Evolutionary conservation across 202 grass and related monocot species (phyloP), one percentile per base, ranked within the genome.

Genomic region (Cymbopogon flexuosus): DNA sequence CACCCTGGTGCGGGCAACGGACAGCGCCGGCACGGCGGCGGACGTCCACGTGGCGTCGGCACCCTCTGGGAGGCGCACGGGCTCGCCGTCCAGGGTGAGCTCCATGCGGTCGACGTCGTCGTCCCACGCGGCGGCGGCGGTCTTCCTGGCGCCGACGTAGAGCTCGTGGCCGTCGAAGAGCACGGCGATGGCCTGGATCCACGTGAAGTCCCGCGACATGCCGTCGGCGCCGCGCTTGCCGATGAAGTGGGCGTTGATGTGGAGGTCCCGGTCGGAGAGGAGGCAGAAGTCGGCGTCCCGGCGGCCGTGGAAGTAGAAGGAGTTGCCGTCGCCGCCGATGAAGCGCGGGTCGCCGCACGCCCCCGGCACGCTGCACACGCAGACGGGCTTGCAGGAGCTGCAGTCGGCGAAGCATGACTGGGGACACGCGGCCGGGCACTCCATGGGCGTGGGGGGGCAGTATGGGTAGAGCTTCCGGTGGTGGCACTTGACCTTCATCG

Each of bases 231-330:
- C 82, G 62, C 75, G 45, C 19, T 70, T 86, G n/a, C 86, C 90
- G 36, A 88, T 92, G 79, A 92, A 92, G 70, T 84, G 83, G 3
- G 83, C 90, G 62, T 92, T 92, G 73, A 92, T 89, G 51, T 92
- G 90, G 75, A 92, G 65, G 72, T 86, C 82, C 0, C 21, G 24
- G 77, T 91, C 86, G 10, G 89, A 87, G 54, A 94, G 13, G 5
- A 94, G 29, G 63, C 86, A 88, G 78, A 94, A 94, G 86, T 94
- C 81, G 2, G 71, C 52, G 33, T 90, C 81, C 22, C 54, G 62
- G 7, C 41, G 67, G 54, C 92, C 92, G 47, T 94, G 92, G 65
- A 94, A 94, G 86, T 89, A 91, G 71, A 91, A 94, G 59, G 81
- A 63, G 62, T 91, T 91, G 30, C 85, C 81, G 11, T 88, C 89